Base-by-base conservation (phyloP, 164 flowering plant species). In the Vitis cinerea region DNA sequence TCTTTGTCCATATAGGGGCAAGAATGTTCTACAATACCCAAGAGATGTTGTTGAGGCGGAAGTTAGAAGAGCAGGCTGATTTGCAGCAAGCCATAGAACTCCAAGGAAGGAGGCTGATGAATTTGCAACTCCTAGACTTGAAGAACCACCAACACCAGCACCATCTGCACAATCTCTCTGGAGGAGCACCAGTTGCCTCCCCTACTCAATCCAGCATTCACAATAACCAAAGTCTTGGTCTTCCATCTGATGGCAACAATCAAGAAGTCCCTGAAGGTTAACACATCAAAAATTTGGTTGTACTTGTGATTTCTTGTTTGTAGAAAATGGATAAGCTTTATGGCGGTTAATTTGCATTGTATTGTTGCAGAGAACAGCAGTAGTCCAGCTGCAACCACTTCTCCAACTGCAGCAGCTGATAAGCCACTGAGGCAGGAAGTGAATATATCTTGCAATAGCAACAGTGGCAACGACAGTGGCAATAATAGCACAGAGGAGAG, bases 31-130 rank as follows among this genome's bases (percentile, higher is more conserved):
- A 82, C 71, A 88, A 78, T 73, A 71, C 86, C 4, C 95, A 87
- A 48, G 99, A 91, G 53, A 77, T 82, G 75, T 19, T 83, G 78
- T 56, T 87, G 79, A 83, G 88, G 65, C 88, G 84, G 68, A 92
- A 90, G 71, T 58, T 92, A 50, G 98, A 91, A 70, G 91, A 95
- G 64, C 85, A 86, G 61, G 97, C 89, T 17, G 97, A 89, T 58
- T 71, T 90, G 73, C 94, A 89, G 74, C 94, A 90, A 72, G 97
- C 99, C 30, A 77, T 94, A 64, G 97, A 90, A 71, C 84, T 88
- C 6, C 94, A 94, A 67, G 82, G 88, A 3, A 78, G 97, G 61
- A 91, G 96, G 50, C 67, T 95, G 61, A 80, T 88, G 89, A 88
- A 81, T 77, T 74, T 95, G 65, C 97, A 91, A 56, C 87, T 95